Evolutionary conservation across 1,284 basidiomycete genomes (phyloP), one percentile per base, ranked within the genome.

Genomic region (Malassezia pachydermatis): DNA sequence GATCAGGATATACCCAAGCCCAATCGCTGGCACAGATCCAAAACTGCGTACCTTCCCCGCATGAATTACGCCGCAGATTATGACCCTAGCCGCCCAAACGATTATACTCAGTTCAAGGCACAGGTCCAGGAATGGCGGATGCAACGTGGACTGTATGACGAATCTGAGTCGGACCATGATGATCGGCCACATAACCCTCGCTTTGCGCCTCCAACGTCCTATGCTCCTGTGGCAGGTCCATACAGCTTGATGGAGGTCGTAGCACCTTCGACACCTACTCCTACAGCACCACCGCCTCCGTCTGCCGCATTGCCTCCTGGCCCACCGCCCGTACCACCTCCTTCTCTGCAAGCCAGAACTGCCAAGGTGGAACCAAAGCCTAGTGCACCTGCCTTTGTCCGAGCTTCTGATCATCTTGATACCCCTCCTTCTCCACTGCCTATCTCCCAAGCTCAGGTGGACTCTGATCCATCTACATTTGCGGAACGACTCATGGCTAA

Each of bases 11-110:
- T n/a, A n/a, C n/a, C n/a, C n/a, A n/a, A n/a, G n/a, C n/a, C n/a
- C n/a, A n/a, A n/a, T n/a, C n/a, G n/a, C n/a, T n/a, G n/a, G n/a
- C n/a, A n/a, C n/a, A n/a, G n/a, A n/a, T n/a, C n/a, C n/a, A n/a
- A n/a, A n/a, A n/a, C n/a, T n/a, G n/a, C n/a, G n/a, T n/a, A n/a
- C n/a, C n/a, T n/a, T n/a, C n/a, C n/a, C n/a, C n/a, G n/a, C n/a
- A n/a, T 36, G n/a, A 36, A 36, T 6, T 36, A 36, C 34, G n/a
- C n/a, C 16, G 16, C 34, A 2, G 65, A 67, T 13, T 70, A 70
- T 49, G 66, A 70, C 28, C 63, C 62, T 2, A 46, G 54, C 7
- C 20, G 59, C 2, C 67, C 67, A 7, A 70, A 65, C 40, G 65
- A 68, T 41, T 70, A 67, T 37, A 39, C 56, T 8, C 54, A 48